phyloP scores from a whole-genome alignment of 345 rosid genomes.

The Noccaea bulbosa region DNA sequence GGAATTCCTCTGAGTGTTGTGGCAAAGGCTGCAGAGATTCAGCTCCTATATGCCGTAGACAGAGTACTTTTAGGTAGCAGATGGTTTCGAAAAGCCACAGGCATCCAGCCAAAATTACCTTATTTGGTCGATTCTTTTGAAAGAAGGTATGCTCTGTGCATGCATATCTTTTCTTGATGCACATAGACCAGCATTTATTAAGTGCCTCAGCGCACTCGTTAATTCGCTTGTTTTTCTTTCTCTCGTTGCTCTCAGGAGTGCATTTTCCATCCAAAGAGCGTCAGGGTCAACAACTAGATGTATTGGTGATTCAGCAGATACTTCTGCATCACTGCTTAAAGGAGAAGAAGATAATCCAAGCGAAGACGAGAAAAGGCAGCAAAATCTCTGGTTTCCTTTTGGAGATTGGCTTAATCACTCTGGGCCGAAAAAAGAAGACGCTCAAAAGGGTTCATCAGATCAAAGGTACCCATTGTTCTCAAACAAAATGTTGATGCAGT shows the following conservation, averaged over 20 bases:
- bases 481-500: not conserved
- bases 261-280: conserved; percentile 68
- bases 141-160: conserved; percentile 57
- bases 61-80: conserved; percentile 79
- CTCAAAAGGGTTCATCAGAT: conserved; percentile 43
- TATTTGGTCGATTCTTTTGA: conserved; percentile 93
- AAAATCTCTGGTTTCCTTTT: conserved; percentile 57
- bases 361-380: conserved; percentile 45
- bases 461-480: conserved; percentile 46
- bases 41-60: conserved; percentile 81
- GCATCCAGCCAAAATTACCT: conserved; percentile 93
- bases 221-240: conserved; percentile 19
- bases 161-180: not conserved
- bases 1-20: conserved; percentile 84
- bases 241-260: conserved; percentile 61
- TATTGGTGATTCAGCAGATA: conserved; percentile 46
- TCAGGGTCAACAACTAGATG: conserved; percentile 48
- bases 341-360: conserved; percentile 43
- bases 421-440: conserved; percentile 48
- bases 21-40: conserved; percentile 95
- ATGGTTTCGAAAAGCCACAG: conserved; percentile 93
- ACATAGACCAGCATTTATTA: conserved; percentile 1
- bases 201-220: conserved; percentile 4
- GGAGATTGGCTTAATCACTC: conserved; percentile 67
- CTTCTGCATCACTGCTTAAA: conserved; percentile 45